Evolutionary conservation across 257 asterid genomes (phyloP).

Genomic region (Solanum boliviense): DNA sequence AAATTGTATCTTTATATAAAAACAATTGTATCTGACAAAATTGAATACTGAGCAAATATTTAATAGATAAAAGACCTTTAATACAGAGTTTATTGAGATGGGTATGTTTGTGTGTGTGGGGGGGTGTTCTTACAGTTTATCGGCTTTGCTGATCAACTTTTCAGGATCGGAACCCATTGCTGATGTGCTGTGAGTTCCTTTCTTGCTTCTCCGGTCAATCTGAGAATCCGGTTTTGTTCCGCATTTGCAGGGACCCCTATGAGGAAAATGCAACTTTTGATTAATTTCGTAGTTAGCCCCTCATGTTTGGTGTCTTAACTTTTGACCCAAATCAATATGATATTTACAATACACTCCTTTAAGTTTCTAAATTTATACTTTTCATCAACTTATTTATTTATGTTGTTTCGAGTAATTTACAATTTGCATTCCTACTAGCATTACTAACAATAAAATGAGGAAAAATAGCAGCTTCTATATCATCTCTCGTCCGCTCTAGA

Average conservation of each 20-base stretch:
- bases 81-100: not conserved
- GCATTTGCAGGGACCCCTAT: not conserved
- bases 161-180: conserved; percentile 79
- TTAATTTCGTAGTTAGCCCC: not conserved
- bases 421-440: not conserved
- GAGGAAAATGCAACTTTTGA: not conserved
- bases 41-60: not conserved
- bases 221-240: not conserved
- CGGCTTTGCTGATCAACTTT: conserved; percentile 83
- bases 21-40: not conserved
- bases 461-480: not conserved
- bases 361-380: not conserved
- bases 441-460: not conserved
- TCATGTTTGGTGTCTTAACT: not conserved
- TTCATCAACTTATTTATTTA: not conserved
- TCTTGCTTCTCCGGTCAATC: not conserved
- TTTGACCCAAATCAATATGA: not conserved
- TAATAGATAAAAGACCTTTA: not conserved
- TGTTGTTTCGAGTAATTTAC: not conserved
- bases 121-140: conserved; percentile 46
- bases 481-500: not conserved
- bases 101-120: not conserved
- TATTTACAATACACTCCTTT: not conserved
- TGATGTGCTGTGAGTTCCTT: conserved; percentile 1
- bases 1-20: not conserved